These are phyloP conservation scores for Neoscytalidium dimidiatum DNA, from an alignment of 2,329 filamentous ascomycete species.

Conservation along the genomic window DNA sequence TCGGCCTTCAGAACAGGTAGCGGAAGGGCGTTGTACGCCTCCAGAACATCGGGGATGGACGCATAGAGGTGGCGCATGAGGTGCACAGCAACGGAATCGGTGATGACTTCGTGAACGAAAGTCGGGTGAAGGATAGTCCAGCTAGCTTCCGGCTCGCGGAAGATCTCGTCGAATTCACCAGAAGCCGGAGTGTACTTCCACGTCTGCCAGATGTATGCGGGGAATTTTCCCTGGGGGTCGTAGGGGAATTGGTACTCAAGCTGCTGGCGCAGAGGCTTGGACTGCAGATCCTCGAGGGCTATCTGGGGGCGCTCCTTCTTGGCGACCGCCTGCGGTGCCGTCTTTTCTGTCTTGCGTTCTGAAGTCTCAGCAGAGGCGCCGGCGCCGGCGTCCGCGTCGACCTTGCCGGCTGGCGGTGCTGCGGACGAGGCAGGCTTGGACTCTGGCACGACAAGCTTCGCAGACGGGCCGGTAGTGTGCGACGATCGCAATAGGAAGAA, in stretches of 20 bases:
- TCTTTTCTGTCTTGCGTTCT: slow-evolving; percentile 15
- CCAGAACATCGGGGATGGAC: slow-evolving; percentile 55
- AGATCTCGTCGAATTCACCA: slow-evolving; percentile 69
- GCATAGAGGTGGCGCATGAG: slow-evolving; percentile 86
- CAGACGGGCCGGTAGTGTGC: slow-evolving; percentile 40
- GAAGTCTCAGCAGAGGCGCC: slow-evolving; percentile 17
- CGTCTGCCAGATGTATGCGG: slow-evolving; percentile 98
- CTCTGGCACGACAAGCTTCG: slow-evolving; percentile 28
- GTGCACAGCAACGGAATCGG: slow-evolving; percentile 81
- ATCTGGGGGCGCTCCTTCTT: slow-evolving; percentile 59
- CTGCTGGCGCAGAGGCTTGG: slow-evolving; percentile 74
- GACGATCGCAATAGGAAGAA: slow-evolving; percentile 69
- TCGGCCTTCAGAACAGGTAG: slow-evolving; percentile 61
- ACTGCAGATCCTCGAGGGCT: slow-evolving; percentile 68
- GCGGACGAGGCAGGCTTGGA: slow-evolving; percentile 31
- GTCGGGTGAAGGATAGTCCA: slow-evolving; percentile 87
- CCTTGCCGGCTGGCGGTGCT: neutral
- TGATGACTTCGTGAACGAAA: slow-evolving; percentile 95
- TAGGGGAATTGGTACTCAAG: slow-evolving; percentile 94
- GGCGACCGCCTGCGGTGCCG: slow-evolving; percentile 28
- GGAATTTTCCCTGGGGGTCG: slow-evolving; percentile 84
- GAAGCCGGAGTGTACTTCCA: slow-evolving; percentile 88
- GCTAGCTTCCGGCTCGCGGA: slow-evolving; percentile 81
- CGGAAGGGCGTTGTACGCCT: slow-evolving; percentile 52
- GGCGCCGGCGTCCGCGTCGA: neutral